Conservation (phyloP, 768 basidiomycete genomes). For the Flagelloscypha sp. region DNA sequence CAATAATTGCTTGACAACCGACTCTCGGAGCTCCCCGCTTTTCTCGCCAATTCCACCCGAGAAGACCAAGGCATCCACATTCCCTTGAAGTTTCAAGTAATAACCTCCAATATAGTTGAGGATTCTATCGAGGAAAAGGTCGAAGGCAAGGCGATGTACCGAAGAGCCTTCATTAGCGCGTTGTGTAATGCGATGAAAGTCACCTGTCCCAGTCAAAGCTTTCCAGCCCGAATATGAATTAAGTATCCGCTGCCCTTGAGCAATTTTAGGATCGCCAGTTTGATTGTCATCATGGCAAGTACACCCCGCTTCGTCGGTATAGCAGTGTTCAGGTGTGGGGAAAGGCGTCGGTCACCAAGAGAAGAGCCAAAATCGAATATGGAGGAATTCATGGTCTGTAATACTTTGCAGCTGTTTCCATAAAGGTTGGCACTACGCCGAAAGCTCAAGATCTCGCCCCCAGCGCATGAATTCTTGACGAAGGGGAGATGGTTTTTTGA, state of each 20-base stretch:
- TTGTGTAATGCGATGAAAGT: conserved; percentile 64
- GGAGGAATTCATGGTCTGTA: too few species aligned
- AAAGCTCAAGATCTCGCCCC: too few species aligned
- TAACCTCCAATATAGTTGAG: conserved; percentile 68
- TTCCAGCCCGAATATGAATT: conserved; percentile 76
- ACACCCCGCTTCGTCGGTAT: too few species aligned
- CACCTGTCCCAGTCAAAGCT: conserved; percentile 69
- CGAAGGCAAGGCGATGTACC: conserved; percentile 56
- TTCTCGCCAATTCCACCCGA: conserved; percentile 85
- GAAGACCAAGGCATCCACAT: conserved; percentile 77
- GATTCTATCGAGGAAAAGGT: conserved; percentile 72
- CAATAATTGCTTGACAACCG: conserved; percentile 41
- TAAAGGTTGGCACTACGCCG: too few species aligned
- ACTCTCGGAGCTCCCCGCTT: conserved; percentile 49
- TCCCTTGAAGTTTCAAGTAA: conserved; percentile 57
- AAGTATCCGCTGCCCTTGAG: conserved; percentile 61
- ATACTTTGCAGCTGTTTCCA: too few species aligned
- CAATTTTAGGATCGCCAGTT: too few species aligned
- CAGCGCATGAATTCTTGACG: too few species aligned
- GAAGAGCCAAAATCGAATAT: too few species aligned
- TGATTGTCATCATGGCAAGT: too few species aligned
- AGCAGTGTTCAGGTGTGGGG: too few species aligned
- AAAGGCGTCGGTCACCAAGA: too few species aligned
- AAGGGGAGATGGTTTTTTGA: too few species aligned
- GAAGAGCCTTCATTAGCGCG: conserved; percentile 30